A percentile compares a stretch with the other conserved stretches of the same genome.
Conservation (phyloP, 1,284 basidiomycete species). For the Taiwanofungus camphoratus region DNA sequence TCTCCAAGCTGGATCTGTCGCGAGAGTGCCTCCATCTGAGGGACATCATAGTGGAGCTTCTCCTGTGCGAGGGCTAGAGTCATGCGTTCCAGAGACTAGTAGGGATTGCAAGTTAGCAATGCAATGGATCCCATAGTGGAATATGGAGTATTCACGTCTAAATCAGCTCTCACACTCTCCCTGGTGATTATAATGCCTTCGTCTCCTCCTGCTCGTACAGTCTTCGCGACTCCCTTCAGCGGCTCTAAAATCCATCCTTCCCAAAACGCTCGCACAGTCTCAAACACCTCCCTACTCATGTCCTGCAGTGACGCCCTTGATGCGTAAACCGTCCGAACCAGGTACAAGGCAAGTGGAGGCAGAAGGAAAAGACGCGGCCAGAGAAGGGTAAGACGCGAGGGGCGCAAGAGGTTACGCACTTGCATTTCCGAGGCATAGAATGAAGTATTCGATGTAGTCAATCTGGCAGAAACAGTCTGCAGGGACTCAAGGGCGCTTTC, state of each 20-base stretch:
- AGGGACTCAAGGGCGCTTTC: slow-evolving; percentile 15
- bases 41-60: slow-evolving; percentile 57
- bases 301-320: slow-evolving; percentile 48
- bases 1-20: slow-evolving; percentile 75
- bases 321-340: slow-evolving; percentile 40
- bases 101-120: not conserved
- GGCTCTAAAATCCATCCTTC: slow-evolving; percentile 87
- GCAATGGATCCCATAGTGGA: not conserved
- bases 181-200: slow-evolving; percentile 69
- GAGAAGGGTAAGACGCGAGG: slow-evolving; percentile 48
- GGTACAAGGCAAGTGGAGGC: slow-evolving; percentile 55
- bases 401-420: slow-evolving; percentile 42
- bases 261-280: slow-evolving; percentile 75
- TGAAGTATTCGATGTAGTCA: slow-evolving; percentile 26
- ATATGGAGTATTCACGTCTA: slow-evolving; percentile 47
- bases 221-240: slow-evolving; percentile 76
- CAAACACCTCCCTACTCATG: slow-evolving; percentile 54
- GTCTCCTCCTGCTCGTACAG: slow-evolving; percentile 74
- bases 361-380: slow-evolving; percentile 68
- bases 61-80: slow-evolving; percentile 81
- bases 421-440: slow-evolving; percentile 30
- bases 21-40: slow-evolving; percentile 62
- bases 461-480: slow-evolving; percentile 17
- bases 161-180: slow-evolving; percentile 76
- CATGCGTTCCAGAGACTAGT: slow-evolving; percentile 92